Conservation (phyloP, 2,329 filamentous ascomycete species). For the Pestalotiopsis fici region DNA sequence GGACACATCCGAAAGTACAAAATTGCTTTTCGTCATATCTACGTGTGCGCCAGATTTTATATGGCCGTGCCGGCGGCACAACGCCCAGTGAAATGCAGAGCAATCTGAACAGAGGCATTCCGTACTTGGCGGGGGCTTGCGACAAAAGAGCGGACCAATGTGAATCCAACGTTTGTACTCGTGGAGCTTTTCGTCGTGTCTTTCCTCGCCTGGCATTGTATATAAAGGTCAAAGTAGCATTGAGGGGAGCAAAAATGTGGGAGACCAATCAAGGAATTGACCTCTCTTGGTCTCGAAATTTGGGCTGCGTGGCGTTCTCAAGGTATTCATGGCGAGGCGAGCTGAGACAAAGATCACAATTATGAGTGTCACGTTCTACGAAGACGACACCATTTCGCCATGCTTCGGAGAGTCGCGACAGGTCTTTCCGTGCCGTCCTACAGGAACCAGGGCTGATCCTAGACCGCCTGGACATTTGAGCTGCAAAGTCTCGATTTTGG, state of each 20-base stretch:
- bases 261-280: neutral
- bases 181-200: neutral
- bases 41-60: neutral
- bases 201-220: neutral
- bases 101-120: neutral
- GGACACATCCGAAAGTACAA: neutral
- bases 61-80: neutral
- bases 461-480: neutral
- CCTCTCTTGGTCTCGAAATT: neutral
- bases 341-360: neutral
- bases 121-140: neutral
- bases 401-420: neutral
- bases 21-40: neutral
- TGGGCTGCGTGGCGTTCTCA: neutral
- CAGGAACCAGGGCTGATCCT: neutral
- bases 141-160: neutral
- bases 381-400: neutral
- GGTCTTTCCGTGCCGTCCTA: neutral
- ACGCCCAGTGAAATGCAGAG: neutral
- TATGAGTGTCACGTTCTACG: neutral
- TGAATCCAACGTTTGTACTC: neutral
- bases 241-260: neutral
- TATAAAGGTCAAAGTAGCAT: neutral
- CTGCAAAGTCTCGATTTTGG: neutral
- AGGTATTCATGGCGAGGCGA: neutral